Conservation (phyloP, 306 rosid genomes). For the Chamaecrista fasciculata region DNA sequence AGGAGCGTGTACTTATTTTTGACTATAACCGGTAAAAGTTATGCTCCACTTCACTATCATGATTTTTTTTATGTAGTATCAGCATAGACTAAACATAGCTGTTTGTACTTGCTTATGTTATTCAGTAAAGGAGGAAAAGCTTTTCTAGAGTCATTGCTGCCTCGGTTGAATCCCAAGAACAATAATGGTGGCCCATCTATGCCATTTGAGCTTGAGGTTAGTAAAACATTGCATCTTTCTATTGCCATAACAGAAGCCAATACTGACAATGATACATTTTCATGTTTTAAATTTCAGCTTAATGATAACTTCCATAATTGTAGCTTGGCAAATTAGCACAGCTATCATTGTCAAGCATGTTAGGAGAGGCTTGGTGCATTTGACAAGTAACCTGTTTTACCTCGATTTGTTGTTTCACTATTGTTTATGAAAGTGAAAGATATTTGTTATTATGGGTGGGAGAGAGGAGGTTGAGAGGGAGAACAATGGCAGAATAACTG, state of each 20-base stretch:
- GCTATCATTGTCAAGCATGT: neutral
- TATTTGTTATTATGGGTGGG: neutral
- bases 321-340: neutral
- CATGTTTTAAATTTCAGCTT: neutral
- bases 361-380: neutral
- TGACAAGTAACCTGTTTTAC: neutral
- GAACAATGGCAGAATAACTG: neutral
- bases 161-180: constrained; percentile 80
- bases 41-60: constrained; percentile 6
- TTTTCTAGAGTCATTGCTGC: constrained; percentile 74
- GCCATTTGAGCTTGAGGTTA: constrained; percentile 98
- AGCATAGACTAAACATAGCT: constrained; percentile 21
- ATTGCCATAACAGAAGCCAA: constrained; percentile 6
- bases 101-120: constrained; percentile 32
- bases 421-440: neutral
- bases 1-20: constrained; percentile 83
- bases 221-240: constrained; percentile 31
- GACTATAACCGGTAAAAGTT: constrained; percentile 70
- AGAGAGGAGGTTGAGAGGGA: neutral
- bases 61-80: constrained; percentile 22
- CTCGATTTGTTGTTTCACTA: neutral
- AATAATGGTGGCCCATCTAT: constrained; percentile 83
- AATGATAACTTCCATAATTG: neutral
- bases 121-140: constrained; percentile 93
- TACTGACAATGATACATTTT: constrained; percentile 2